Evolutionary conservation across 2,329 filamentous ascomycete species (phyloP).

Genomic region (Colletotrichum filicis): DNA sequence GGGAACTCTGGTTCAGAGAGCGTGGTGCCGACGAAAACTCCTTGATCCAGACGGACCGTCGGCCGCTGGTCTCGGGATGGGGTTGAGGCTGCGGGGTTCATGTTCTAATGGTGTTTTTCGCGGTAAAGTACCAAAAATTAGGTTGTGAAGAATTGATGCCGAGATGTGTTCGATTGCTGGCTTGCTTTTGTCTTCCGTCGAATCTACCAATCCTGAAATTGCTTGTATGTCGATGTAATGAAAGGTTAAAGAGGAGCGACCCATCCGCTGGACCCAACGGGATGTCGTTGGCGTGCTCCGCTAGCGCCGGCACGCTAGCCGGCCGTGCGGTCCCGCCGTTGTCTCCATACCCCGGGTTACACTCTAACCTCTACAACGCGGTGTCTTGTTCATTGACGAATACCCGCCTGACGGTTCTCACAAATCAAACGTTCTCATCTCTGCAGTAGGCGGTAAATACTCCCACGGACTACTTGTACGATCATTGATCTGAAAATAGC

Average conservation of each 20-base stretch:
- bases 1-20: slow-evolving; percentile 47
- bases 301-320: slow-evolving; percentile 16
- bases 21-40: slow-evolving; percentile 52
- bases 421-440: too few species aligned
- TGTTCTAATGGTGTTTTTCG: not conserved
- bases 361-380: not conserved
- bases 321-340: slow-evolving; percentile 16
- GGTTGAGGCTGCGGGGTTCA: not conserved
- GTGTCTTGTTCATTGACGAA: not conserved
- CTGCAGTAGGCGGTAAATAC: not conserved
- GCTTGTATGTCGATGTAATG: not conserved
- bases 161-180: too few species aligned
- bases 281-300: slow-evolving; percentile 28
- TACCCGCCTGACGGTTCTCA: too few species aligned
- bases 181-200: not conserved
- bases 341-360: slow-evolving; percentile 7
- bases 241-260: not conserved
- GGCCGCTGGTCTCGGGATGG: slow-evolving; percentile 1
- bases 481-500: not conserved
- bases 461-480: not conserved
- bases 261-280: not conserved
- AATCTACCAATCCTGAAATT: not conserved
- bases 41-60: slow-evolving; percentile 46
- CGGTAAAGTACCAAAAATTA: not conserved
- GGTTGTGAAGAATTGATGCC: too few species aligned